Evolutionary conservation across 352 stramenopile species (phyloP).

Genomic region (Phytophthora cryptogea): DNA sequence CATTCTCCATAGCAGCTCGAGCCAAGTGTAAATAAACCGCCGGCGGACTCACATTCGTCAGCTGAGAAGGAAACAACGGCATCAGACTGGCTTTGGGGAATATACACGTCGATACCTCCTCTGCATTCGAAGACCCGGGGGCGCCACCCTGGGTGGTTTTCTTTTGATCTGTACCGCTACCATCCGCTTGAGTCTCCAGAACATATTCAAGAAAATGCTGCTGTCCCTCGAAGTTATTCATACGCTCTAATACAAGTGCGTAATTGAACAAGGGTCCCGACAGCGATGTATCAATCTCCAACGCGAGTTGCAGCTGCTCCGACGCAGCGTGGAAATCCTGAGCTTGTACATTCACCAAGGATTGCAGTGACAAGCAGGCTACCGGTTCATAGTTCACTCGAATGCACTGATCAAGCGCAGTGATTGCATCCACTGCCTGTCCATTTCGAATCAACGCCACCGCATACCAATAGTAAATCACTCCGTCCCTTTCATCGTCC

Average conservation of each 20-base stretch:
- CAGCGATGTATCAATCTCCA: constrained; percentile 63
- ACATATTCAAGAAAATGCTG: constrained; percentile 69
- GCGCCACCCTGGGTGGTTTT: not conserved
- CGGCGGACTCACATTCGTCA: constrained; percentile 11
- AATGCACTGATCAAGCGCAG: constrained; percentile 51
- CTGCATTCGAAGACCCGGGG: not conserved
- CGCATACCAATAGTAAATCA: constrained; percentile 64
- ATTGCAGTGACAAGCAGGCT: constrained; percentile 56
- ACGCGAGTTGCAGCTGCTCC: constrained; percentile 50
- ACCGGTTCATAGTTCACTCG: constrained; percentile 50
- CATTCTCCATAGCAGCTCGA: constrained; percentile 47
- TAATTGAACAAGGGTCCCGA: constrained; percentile 70
- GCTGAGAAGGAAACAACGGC: constrained; percentile 27
- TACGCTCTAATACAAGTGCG: constrained; percentile 55
- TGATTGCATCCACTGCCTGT: constrained; percentile 13
- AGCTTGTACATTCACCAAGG: constrained; percentile 41
- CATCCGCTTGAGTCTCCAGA: constrained; percentile 15
- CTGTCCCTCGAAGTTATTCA: constrained; percentile 50
- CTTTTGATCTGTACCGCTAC: constrained; percentile 15
- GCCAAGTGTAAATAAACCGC: constrained; percentile 43
- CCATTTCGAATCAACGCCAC: constrained; percentile 46
- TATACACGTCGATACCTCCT: constrained; percentile 8
- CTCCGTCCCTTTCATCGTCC: constrained; percentile 4
- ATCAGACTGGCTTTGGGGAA: constrained; percentile 23
- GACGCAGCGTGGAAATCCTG: constrained; percentile 47